Conservation (phyloP, 2,329 filamentous ascomycete species). For the Trichoderma sp. region DNA sequence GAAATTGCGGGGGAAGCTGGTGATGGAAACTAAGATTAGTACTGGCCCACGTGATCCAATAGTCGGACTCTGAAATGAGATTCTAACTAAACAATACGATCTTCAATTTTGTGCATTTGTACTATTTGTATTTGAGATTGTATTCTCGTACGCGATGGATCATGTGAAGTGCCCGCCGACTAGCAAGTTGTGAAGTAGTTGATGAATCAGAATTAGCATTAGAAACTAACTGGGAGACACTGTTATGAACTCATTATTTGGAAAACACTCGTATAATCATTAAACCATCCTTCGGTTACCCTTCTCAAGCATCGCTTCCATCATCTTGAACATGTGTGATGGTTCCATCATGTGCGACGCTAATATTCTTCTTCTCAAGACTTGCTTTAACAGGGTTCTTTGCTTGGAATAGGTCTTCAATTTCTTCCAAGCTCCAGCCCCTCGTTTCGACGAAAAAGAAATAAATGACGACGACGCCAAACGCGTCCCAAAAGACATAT, state of each 20-base stretch:
- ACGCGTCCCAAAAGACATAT: conserved; percentile 2
- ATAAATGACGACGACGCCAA: conserved; percentile 2
- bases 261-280: not conserved
- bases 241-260: not conserved
- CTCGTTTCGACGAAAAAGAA: not conserved
- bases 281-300: not conserved
- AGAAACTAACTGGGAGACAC: not conserved
- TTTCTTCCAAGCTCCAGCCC: conserved; percentile 7
- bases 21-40: not conserved
- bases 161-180: not conserved
- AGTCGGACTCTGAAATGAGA: not conserved
- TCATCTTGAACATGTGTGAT: not conserved
- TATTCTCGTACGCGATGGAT: not conserved
- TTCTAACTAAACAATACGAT: not conserved
- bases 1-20: not conserved
- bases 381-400: conserved; percentile 1
- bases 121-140: not conserved
- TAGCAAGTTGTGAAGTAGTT: not conserved
- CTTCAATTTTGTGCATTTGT: not conserved
- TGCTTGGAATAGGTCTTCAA: not conserved
- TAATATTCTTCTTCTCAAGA: not conserved
- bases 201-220: not conserved
- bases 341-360: not conserved
- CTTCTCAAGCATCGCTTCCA: not conserved
- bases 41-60: not conserved